Evolutionary conservation across 208 protist species (phyloP), one percentile per base, ranked within the genome.

Genomic region (Leishmania mexicana): DNA sequence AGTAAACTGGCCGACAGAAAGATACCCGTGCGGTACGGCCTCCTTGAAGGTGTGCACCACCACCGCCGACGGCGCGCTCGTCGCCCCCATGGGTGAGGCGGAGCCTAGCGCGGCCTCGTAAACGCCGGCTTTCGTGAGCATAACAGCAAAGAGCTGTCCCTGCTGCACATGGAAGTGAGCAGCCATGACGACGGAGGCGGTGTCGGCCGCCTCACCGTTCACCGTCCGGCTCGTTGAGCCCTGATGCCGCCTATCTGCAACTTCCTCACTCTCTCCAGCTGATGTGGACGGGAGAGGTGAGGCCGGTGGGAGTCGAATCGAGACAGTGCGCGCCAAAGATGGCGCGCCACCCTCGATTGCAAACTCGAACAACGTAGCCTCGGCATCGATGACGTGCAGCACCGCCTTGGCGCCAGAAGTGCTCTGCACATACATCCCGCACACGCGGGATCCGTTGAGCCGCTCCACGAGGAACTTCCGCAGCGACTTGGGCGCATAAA

Each of bases 391-490:
- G 21, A 96, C 92, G 77, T 97, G 93, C 81, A 95, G 83, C 42
- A 89, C 65, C 19, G 74, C 78, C 76, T 79, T 81, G 6, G 73
- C 65, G 54, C 53, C 71, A 3, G 81, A 75, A 51, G 71, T 5
- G 7, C 21, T 24, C 62, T 89, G 77, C 40, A 88, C 75, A 79
- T 89, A 87, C 15, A 97, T 57, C 35, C 94, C 94, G 79, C 87
- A 91, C 3, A 97, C 81, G 24, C 92, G 91, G 13, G 81, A 75
- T 19, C 93, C 94, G 73, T 86, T 95, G 10, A 97, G 87, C 24
- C 90, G 84, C 87, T 97, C 92, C 65, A 96, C 94, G 40, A 89
- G 91, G 65, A 95, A 97, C 84, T 97, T 97, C 73, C 89, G 93
- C 21, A 97, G 84, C 53, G 87, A 93, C 78, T 94, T 94, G 5